Evolutionary conservation across 768 basidiomycete species (phyloP).

Genomic region (Pleurotus tuber-regium): DNA sequence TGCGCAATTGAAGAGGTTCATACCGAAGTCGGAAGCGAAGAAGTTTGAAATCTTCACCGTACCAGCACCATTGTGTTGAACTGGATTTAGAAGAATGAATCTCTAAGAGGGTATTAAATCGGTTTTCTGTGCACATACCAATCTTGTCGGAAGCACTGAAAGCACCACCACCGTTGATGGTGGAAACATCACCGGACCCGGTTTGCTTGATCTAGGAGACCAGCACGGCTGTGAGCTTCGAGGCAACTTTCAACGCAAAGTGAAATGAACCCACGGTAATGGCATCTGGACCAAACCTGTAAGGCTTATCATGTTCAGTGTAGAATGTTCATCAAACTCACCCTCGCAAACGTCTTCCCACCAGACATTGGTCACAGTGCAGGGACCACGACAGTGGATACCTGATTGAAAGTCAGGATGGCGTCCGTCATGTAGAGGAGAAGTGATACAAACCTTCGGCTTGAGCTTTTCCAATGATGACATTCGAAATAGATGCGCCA

Average conservation of each 20-base stretch:
- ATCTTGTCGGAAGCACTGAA: constrained; percentile 25
- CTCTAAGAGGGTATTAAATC: too few relatives aligned
- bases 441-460: constrained; percentile 24
- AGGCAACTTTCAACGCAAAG: too few relatives aligned
- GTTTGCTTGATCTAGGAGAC: constrained; percentile 25
- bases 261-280: constrained; percentile 21
- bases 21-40: constrained; percentile 25
- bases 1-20: neutral
- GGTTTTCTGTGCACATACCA: constrained; percentile 12
- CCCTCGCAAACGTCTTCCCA: constrained; percentile 30
- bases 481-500: constrained; percentile 27
- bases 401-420: constrained; percentile 9
- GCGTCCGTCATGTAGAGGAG: neutral
- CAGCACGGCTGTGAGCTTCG: neutral
- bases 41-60: constrained; percentile 24
- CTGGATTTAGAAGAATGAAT: constrained; percentile 12
- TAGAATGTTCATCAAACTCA: constrained; percentile 9
- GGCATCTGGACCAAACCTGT: constrained; percentile 16
- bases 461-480: constrained; percentile 26
- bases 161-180: constrained; percentile 25
- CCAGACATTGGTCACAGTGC: constrained; percentile 28
- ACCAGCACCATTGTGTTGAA: constrained; percentile 28
- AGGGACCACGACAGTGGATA: constrained; percentile 27
- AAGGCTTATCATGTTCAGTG: too few relatives aligned
- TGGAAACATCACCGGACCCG: constrained; percentile 24